Percentiles rank a stretch among this genome's conserved stretches.
These are phyloP conservation scores for Verticillium isaacii DNA, from an alignment of 2,329 filamentous ascomycete species.

Conservation along the genomic window DNA sequence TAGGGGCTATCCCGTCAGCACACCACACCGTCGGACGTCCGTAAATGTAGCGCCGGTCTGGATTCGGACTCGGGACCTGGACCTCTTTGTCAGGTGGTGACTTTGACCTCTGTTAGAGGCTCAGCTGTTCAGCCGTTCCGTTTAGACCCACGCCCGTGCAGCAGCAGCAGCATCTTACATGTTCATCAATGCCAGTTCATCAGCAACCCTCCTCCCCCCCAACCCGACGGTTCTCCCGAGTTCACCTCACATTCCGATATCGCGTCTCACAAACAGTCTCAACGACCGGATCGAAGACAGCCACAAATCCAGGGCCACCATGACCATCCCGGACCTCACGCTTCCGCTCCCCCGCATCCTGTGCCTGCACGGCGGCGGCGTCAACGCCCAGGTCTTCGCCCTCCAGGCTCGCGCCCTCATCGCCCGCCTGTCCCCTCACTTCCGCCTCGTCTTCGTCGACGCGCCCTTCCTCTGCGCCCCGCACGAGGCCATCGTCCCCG, in stretches of 20 bases:
- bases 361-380: slow-evolving; percentile 76
- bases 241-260: neutral
- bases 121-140: neutral
- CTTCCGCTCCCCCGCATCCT: slow-evolving; percentile 59
- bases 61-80: neutral
- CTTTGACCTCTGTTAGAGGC: neutral
- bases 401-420: slow-evolving; percentile 57
- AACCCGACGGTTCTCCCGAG: too few relatives aligned
- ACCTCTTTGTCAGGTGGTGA: neutral
- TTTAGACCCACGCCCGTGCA: neutral
- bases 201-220: too few relatives aligned
- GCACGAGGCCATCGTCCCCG: slow-evolving; percentile 56
- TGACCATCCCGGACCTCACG: slow-evolving; percentile 7
- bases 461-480: slow-evolving; percentile 60
- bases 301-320: neutral
- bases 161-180: neutral
- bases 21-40: neutral
- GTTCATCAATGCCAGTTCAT: too few relatives aligned
- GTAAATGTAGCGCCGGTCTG: neutral
- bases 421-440: slow-evolving; percentile 44
- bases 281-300: neutral
- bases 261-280: neutral
- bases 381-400: slow-evolving; percentile 65
- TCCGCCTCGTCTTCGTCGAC: slow-evolving; percentile 70
- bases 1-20: neutral